These are phyloP conservation scores for Stagonosporopsis rhizophila DNA, from an alignment of 2,329 filamentous ascomycete species.

Conservation along the genomic window DNA sequence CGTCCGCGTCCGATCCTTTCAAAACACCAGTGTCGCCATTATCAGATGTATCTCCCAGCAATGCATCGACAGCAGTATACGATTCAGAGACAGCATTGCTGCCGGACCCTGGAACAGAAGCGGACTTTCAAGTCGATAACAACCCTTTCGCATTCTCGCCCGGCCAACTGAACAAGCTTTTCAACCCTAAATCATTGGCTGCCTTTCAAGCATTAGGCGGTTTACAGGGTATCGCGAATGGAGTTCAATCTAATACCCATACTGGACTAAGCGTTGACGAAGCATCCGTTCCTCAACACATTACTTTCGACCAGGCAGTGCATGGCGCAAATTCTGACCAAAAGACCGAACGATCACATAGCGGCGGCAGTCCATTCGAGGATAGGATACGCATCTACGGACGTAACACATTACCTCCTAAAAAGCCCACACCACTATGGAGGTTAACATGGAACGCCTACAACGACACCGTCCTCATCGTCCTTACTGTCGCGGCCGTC, in stretches of 20 bases:
- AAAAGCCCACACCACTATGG: slow-evolving; percentile 68
- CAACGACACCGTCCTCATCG: slow-evolving; percentile 75
- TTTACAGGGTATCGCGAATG: slow-evolving; percentile 59
- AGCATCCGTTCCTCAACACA: slow-evolving; percentile 52
- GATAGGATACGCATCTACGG: slow-evolving; percentile 68
- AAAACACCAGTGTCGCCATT: slow-evolving; percentile 26
- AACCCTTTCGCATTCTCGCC: slow-evolving; percentile 48
- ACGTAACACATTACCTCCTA: slow-evolving; percentile 68
- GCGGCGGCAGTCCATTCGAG: slow-evolving; percentile 48
- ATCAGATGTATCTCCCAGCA: slow-evolving; percentile 28
- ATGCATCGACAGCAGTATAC: slow-evolving; percentile 32
- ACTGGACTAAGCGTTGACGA: slow-evolving; percentile 62
- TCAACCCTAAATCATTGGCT: slow-evolving; percentile 58
- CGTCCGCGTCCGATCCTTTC: slow-evolving; percentile 35
- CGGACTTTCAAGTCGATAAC: slow-evolving; percentile 37
- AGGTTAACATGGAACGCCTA: slow-evolving; percentile 72
- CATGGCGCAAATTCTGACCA: slow-evolving; percentile 37
- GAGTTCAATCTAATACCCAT: slow-evolving; percentile 58
- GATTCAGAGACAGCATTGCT: slow-evolving; percentile 40
- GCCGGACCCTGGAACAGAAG: slow-evolving; percentile 41
- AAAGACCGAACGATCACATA: slow-evolving; percentile 27
- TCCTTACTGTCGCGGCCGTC: slow-evolving; percentile 71
- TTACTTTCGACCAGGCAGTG: slow-evolving; percentile 61
- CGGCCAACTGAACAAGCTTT: slow-evolving; percentile 61
- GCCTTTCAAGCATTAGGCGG: slow-evolving; percentile 63